phyloP scores from a whole-genome alignment of 495 filamentous ascomycete genomes.

The Penicillium antarcticum region DNA sequence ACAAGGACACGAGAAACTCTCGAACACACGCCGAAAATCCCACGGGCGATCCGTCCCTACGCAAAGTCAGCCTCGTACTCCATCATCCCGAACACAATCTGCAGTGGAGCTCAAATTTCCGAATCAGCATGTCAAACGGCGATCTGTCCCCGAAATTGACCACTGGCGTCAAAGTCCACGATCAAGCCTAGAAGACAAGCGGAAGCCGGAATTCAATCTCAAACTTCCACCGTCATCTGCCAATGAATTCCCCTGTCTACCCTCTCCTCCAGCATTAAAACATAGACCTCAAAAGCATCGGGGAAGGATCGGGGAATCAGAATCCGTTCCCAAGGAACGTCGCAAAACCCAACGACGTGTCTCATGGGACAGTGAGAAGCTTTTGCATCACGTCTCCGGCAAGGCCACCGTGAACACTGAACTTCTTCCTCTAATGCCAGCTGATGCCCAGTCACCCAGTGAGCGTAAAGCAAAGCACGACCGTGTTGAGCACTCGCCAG shows the following conservation, averaged over 20 bases:
- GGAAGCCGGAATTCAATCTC: slow-evolving; percentile 26
- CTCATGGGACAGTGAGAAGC: slow-evolving; percentile 44
- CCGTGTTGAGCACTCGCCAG: slow-evolving; percentile 4
- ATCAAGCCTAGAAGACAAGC: slow-evolving; percentile 33
- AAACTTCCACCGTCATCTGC: slow-evolving; percentile 20
- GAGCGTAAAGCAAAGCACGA: slow-evolving; percentile 18
- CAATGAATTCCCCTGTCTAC: slow-evolving; percentile 28
- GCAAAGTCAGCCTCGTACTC: slow-evolving; percentile 26
- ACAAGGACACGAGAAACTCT: background rate
- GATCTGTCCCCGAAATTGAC: slow-evolving; percentile 39
- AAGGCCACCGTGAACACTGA: slow-evolving; percentile 9
- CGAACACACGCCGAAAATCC: slow-evolving; percentile 9
- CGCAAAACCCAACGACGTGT: slow-evolving; percentile 37
- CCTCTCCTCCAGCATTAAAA: slow-evolving; percentile 42
- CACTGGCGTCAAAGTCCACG: slow-evolving; percentile 34
- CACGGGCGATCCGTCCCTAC: background rate
- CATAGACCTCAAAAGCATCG: slow-evolving; percentile 44
- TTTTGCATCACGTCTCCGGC: slow-evolving; percentile 26
- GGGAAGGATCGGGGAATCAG: slow-evolving; percentile 27
- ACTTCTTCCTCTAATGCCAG: background rate
- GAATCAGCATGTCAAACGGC: slow-evolving; percentile 39
- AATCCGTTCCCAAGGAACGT: slow-evolving; percentile 20
- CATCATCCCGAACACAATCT: slow-evolving; percentile 29
- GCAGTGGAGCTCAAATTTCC: slow-evolving; percentile 37
- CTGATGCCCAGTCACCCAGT: slow-evolving; percentile 16